Conservation (phyloP, 768 basidiomycete species). For the Lactifluus echinatus region DNA sequence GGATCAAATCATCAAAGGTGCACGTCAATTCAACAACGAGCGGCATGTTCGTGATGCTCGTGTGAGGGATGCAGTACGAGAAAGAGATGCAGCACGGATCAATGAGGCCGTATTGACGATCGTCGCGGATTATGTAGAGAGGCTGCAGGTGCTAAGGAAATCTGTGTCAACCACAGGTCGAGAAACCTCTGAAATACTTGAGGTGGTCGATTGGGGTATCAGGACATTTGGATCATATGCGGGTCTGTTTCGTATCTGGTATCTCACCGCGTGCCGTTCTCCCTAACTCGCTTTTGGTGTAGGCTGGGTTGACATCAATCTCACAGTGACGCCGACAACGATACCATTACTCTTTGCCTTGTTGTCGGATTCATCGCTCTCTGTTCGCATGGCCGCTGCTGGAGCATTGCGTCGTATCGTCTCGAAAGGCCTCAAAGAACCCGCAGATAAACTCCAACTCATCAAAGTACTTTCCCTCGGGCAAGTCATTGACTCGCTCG, state of each 20-base stretch:
- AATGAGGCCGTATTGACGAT: conserved; percentile 84
- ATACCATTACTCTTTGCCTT: conserved; percentile 79
- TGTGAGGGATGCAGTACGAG: conserved; percentile 84
- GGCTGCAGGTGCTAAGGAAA: conserved; percentile 46
- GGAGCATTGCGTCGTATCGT: conserved; percentile 75
- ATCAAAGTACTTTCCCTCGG: conserved; percentile 83
- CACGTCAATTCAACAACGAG: conserved; percentile 57
- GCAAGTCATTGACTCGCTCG: conserved; percentile 72
- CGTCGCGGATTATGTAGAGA: conserved; percentile 59
- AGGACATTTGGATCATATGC: conserved; percentile 90
- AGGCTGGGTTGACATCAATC: conserved; percentile 98
- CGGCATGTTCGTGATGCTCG: conserved; percentile 76
- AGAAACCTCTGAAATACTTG: conserved; percentile 51
- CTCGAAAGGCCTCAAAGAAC: conserved; percentile 89
- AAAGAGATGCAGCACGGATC: conserved; percentile 77
- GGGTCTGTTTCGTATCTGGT: conserved; percentile 46
- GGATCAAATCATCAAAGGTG: conserved; percentile 87
- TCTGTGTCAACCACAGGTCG: conserved; percentile 36
- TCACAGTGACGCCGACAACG: conserved; percentile 87
- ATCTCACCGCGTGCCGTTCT: background rate
- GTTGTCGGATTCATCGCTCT: conserved; percentile 65
- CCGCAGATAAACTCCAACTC: conserved; percentile 80
- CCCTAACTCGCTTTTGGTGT: conserved; percentile 8
- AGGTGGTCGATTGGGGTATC: conserved; percentile 89
- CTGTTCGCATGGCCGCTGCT: conserved; percentile 77